Evolutionary conservation across 768 basidiomycete genomes (phyloP), one percentile per base, ranked within the genome.

Genomic region (Rhizopogon vinicolor): DNA sequence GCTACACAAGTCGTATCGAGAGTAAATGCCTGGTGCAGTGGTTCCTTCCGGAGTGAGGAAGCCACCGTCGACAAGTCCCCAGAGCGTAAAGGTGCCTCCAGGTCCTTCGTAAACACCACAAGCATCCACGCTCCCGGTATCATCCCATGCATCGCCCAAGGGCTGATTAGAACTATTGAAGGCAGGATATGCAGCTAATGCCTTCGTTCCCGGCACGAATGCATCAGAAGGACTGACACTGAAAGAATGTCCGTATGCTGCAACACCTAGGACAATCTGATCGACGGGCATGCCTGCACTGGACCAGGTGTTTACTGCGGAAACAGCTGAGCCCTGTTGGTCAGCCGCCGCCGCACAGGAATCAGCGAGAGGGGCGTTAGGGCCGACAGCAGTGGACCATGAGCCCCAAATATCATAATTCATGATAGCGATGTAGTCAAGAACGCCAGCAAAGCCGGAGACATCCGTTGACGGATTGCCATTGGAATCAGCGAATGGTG

Each of bases 281-380:
- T 58, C 55, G 7, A 76, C 69, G 13, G 93, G 89, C 71, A 98
- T 85, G 10, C 90, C 89, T 41, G 93, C 93, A 1, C 64, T 61
- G 0, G 77, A 81, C 95, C 94, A 97, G 2, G 83, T 80, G 5
- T 74, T 66, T 41, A 98, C 78, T 5, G 89, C 85, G 9, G 85
- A 84, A 28, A 78, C 76, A 13, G 89, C 94, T 44, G 92, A 95
- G 5, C 93, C 92, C 41, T 74, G 72, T 52, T 84, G 87, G 55
- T 83, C 72, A 7, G 68, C 69, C 0, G 77, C 61, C 41, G 83
- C 69, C 0, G 84, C 82, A 67, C 95, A 97, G 1, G 79, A 75
- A 70, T 96, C 87, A 55, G 85, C 75, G 37, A 97, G 76, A 4
- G 94, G 93, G 1, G 93, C 85, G 68, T 91, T 92, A 14, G 95